Evolutionary conservation across 2,329 filamentous ascomycete genomes (phyloP), one percentile per base, ranked within the genome.

Genomic region (Dactylellina haptotyla): DNA sequence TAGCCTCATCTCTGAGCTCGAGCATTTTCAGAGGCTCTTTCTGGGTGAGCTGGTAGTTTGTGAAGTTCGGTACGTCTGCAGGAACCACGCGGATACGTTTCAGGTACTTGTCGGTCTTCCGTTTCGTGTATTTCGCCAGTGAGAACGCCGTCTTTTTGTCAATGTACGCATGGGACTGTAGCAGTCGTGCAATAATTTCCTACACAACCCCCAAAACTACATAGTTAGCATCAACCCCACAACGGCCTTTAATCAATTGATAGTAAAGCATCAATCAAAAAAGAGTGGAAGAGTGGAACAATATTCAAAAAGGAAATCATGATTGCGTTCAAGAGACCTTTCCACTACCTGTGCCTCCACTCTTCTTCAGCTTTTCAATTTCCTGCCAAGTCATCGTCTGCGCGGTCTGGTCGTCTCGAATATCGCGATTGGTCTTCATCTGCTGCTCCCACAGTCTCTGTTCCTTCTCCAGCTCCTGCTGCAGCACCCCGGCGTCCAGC

Each of bases 141-240:
- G 93, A 96, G 79, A 96, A 99, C 0, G 88, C 86, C 0, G 95
- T 98, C 84, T 99, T 99, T 82, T 98, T 90, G 77, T 96, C 93
- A 45, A 99, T 85, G 0, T 90, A 91, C 16, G 91, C 89, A 81
- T 99, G 95, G 45, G 93, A 95, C 28, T 93, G 86, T 81, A 99
- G 87, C 25, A 99, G 88, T 82, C 93, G 96, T n/a, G 91, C 89
- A 75, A 99, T 95, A 51, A 99, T 86, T 57, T 96, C 93, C 80
- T 91, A 90, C 10, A 93, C n/a, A 46, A n/a, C 5, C n/a, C 26
- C 4, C 23, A 25, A 18, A 12, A 37, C 6, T 3, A 8, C 12
- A 9, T 14, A 14, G 39, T 66, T 66, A 66, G 62, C 63, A 67
- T 26, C 39, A 50, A 14, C 6, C 30, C 25, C 14, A 5, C 4